Base-by-base conservation (phyloP, 441 rosid genomes). In the Hura crepitans region DNA sequence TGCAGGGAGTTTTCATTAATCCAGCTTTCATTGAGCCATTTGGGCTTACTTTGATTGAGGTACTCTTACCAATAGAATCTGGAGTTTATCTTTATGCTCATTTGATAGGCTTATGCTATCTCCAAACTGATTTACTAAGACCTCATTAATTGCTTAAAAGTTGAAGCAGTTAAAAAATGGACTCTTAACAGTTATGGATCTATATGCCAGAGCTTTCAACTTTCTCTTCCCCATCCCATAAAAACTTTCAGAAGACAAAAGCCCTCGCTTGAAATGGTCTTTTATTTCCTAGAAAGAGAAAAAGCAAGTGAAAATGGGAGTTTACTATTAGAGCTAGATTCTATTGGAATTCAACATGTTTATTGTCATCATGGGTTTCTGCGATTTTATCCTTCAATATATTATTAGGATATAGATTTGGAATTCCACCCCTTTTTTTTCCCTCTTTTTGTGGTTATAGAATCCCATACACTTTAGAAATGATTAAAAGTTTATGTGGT, bases 11-110 rank as follows among this genome's bases (percentile, higher is more conserved):
- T 69, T 93, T 91, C 81, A 87, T 93, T 68, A 91, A 91, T 79
- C 98, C 98, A 31, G 98, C 97, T 72, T 87, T 93, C 74, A 86
- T 90, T 13, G 97, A 93, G 85, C 98, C 98, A 65, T 93, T 93
- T 73, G 98, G 97, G 62, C 85, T 91, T 42, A 93, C 98, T 31
- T 80, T 93, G 60, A 91, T 65, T 18, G 69, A 65, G 69, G 69
- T 65, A 22, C 69, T 65, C 25, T 46, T 75, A 55, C 62, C 60
- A 20, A 7, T 17, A 6, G 11, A 68, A 27, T 15, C 1, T 22
- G 42, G 43, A 15, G 33, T 33, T 58, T 68, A 28, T 45, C 22
- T 62, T 49, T 55, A 11, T 70, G 42, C 28, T 66, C 28, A 23
- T 22, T 31, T 23, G 17, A 43, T 28, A 45, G 46, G 55, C 64